Base-by-base conservation (phyloP, 2,329 filamentous ascomycete genomes). In the Colletotrichum lini region DNA sequence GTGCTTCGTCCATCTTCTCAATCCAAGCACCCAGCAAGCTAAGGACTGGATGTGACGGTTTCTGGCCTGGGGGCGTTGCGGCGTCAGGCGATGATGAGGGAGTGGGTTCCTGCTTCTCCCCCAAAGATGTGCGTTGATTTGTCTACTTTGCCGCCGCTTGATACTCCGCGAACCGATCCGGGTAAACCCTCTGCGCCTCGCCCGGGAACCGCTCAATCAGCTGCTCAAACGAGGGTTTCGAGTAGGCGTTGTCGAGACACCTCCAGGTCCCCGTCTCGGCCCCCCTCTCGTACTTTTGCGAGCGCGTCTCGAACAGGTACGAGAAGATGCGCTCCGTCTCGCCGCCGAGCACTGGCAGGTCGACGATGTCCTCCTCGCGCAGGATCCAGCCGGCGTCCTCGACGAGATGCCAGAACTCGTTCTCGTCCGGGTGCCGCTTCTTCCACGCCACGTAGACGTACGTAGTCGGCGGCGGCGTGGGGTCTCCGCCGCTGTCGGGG, bases 361-460 rank as follows among this genome's bases (percentile, higher is more conserved):
- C 80, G 30, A 89, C 74, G 8, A 79, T 78, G 50, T 83, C 81
- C 49, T 82, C 78, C 57, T 87, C 83, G 12, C 77, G 72, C 21
- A 82, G 80, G 1, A 65, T 67, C 88, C 88, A 90, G 3, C 82
- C 82, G 2, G 83, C 79, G 2, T 76, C 76, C 1, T 79, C 74
- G 80, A 90, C 82, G 23, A 89, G 76, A 7, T 80, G 80, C 68
- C 88, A 89, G 21, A 89, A 75, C 0, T 79, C 83, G 42, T 80
- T 77, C 74, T 90, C 88, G 0, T 87, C 88, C 2, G 83, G 80
- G 72, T 90, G 89, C 1, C 88, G 83, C 0, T 84, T 87, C 76
- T 90, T 91, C 0, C 87, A 89, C 2, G 87, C 86, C 15, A 90
- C 74, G 26, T 90, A 80, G 1, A 90, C 84, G 8, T 79, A 82